A percentile compares a stretch with the other conserved stretches of the same genome.
These are phyloP conservation scores for Fusarium fracticaudum DNA, from an alignment of 2,329 filamentous ascomycete species.

Conservation along the genomic window DNA sequence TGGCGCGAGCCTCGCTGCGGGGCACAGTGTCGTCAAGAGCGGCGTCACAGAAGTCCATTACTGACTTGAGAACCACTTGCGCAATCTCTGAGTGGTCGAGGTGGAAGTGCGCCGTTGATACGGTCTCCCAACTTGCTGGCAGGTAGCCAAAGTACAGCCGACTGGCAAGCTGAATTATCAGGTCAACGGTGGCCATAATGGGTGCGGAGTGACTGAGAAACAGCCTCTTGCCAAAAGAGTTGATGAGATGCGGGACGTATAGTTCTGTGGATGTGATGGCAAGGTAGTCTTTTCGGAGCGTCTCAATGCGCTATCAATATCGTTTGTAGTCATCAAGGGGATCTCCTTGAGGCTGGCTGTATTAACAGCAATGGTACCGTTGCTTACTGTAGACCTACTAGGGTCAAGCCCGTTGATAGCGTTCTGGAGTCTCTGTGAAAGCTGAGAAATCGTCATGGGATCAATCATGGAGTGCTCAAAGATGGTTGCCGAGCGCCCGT, in stretches of 20 bases:
- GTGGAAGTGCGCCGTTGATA: constrained; percentile 4
- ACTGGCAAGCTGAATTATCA: constrained; percentile 3
- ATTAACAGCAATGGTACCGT: background rate
- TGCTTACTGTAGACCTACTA: background rate
- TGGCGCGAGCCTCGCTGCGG: background rate
- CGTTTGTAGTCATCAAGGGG: background rate
- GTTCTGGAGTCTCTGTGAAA: background rate
- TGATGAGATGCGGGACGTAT: constrained; percentile 2
- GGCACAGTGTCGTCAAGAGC: background rate
- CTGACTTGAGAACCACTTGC: background rate
- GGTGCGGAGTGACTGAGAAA: background rate
- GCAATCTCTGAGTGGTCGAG: constrained; percentile 1
- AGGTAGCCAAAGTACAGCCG: constrained; percentile 3
- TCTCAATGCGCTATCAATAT: background rate
- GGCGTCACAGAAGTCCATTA: constrained; percentile 5
- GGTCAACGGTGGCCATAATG: constrained; percentile 1
- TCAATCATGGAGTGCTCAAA: constrained; percentile 13
- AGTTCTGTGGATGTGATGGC: background rate
- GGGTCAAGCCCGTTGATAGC: background rate
- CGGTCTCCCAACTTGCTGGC: constrained; percentile 7
- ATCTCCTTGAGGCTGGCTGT: background rate
- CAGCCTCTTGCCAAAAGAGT: background rate
- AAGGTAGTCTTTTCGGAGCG: background rate
- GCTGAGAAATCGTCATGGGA: constrained; percentile 2
- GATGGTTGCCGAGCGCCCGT: constrained; percentile 1